Percentiles rank a stretch among this genome's conserved stretches.
phyloP scores from a whole-genome alignment of 331 rosid species.

The Acacia pycnantha region DNA sequence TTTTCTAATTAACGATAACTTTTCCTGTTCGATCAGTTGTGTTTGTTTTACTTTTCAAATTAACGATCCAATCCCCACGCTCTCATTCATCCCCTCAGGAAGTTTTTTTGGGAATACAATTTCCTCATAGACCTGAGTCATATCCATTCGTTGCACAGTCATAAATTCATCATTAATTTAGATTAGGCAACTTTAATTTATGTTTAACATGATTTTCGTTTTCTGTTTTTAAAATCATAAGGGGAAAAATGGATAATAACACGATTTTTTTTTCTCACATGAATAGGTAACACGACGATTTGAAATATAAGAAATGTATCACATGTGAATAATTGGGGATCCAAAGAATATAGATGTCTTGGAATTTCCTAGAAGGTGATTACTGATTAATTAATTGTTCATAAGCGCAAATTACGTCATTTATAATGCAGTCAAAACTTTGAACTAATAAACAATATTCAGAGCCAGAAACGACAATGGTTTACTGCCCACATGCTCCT shows the following conservation, averaged over 20 bases:
- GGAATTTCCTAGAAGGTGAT: neutral
- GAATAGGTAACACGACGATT: too few relatives aligned
- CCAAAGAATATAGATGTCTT: neutral
- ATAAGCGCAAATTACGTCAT: neutral
- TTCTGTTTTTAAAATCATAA: neutral
- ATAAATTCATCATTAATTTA: neutral
- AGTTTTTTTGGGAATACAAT: neutral
- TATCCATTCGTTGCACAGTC: too few relatives aligned
- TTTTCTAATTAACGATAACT: neutral
- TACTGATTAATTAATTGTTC: neutral
- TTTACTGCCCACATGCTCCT: neutral
- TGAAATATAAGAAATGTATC: too few relatives aligned
- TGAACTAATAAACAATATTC: neutral
- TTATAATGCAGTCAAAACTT: neutral
- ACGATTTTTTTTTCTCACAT: too few relatives aligned
- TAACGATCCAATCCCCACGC: neutral
- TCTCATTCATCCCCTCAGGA: neutral
- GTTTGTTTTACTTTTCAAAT: neutral
- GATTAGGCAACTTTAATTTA: neutral
- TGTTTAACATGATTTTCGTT: neutral
- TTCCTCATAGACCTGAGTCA: neutral
- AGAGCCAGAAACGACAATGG: neutral
- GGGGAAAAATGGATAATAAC: neutral
- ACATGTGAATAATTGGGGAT: neutral
- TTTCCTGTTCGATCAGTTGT: neutral